Percentiles rank a stretch among this genome's conserved stretches.
Conservation (phyloP, 148 eudicot species). For the Selenicereus undatus region DNA sequence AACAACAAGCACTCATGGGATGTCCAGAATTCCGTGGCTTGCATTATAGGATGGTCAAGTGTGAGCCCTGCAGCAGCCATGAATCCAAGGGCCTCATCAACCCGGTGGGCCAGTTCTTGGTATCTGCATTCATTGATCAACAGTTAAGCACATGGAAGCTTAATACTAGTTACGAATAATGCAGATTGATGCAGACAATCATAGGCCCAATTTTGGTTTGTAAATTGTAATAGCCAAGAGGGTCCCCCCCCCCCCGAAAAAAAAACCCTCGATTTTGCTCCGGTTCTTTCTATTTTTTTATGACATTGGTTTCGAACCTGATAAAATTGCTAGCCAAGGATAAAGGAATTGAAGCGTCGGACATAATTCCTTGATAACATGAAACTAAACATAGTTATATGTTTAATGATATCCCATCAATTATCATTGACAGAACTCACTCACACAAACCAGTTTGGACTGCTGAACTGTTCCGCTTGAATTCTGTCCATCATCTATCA, state of each 20-base stretch:
- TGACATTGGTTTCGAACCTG: too few species aligned
- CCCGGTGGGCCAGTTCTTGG: constrained; percentile 82
- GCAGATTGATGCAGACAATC: neutral
- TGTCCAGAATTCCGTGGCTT: constrained; percentile 89
- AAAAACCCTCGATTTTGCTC: too few species aligned
- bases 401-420: too few species aligned
- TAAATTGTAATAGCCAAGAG: neutral
- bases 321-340: too few species aligned
- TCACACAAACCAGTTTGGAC: too few species aligned
- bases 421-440: too few species aligned
- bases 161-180: neutral
- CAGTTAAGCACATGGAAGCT: neutral
- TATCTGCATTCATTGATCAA: constrained; percentile 41
- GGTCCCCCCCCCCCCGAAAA: too few species aligned
- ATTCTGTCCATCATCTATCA: too few species aligned
- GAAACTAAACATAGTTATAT: neutral
- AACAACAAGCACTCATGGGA: constrained; percentile 88
- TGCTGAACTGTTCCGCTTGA: too few species aligned
- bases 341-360: too few species aligned
- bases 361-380: neutral
- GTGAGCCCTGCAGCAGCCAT: constrained; percentile 97
- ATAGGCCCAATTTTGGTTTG: neutral
- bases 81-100: constrained; percentile 93
- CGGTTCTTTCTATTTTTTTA: too few species aligned
- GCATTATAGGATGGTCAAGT: constrained; percentile 77